A percentile compares a stretch with the other conserved stretches of the same genome.
Evolutionary conservation across 2,329 filamentous ascomycete genomes (phyloP).

Genomic region (Berkeleyomyces basicola): DNA sequence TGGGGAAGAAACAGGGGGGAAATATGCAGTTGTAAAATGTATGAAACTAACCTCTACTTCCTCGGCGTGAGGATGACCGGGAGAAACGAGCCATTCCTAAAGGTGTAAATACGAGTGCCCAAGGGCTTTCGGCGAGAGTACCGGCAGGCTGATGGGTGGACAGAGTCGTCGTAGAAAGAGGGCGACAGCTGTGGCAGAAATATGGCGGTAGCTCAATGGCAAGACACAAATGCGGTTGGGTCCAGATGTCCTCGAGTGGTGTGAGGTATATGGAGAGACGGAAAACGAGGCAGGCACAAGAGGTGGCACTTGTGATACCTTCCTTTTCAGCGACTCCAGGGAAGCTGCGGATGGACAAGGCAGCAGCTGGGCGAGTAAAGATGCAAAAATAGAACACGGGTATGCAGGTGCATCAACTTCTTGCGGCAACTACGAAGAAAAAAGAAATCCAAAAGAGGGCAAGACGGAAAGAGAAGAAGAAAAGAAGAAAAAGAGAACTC

Average conservation of each 20-base stretch:
- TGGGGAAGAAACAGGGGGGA: not conserved
- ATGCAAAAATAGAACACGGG: not conserved
- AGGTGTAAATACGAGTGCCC: not conserved
- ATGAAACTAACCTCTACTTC: slow-evolving; percentile 1
- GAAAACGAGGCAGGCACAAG: not conserved
- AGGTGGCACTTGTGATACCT: not conserved
- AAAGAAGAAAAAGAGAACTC: not conserved
- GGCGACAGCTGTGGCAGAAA: not conserved
- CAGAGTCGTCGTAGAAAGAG: not conserved
- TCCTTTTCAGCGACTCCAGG: not conserved
- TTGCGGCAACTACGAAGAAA: not conserved
- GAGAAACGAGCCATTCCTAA: not conserved
- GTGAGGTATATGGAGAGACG: not conserved
- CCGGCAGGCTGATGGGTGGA: not conserved
- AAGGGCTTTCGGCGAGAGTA: not conserved
- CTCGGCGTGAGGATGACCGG: not conserved
- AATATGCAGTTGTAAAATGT: not conserved
- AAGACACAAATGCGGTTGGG: not conserved
- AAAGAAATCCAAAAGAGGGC: not conserved
- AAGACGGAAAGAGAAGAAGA: not conserved
- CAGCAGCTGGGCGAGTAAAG: not conserved
- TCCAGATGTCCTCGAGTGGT: not conserved
- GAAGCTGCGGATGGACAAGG: not conserved
- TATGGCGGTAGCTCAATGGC: not conserved
- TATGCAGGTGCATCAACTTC: too few relatives aligned